Conservation (phyloP, 139 green algal species). For the Yamagishiella unicocca region DNA sequence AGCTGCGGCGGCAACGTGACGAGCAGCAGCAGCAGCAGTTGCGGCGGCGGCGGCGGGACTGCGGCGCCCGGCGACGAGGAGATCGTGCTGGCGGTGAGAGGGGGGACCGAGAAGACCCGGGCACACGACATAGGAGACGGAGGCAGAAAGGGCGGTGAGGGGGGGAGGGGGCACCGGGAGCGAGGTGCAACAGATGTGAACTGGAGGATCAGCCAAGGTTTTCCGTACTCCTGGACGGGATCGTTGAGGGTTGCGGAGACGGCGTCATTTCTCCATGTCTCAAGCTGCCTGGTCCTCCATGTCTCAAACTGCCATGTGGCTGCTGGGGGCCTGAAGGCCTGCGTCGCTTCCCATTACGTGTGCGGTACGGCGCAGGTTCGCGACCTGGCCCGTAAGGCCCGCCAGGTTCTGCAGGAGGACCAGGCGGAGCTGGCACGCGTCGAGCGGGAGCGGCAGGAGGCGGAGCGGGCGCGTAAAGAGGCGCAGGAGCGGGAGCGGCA, state of each 20-base stretch:
- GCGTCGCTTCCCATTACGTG: background rate
- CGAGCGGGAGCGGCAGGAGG: conserved; percentile 50
- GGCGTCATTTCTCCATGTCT: too few relatives aligned
- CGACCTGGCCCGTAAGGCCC: conserved; percentile 54
- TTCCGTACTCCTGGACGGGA: too few relatives aligned
- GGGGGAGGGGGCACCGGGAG: too few relatives aligned
- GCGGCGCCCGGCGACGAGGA: background rate
- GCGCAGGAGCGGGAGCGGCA: conserved; percentile 50
- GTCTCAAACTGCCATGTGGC: too few relatives aligned
- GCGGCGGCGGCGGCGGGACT: conserved; percentile 17
- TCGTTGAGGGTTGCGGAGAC: too few relatives aligned
- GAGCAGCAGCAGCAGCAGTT: conserved; percentile 17
- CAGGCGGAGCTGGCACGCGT: conserved; percentile 59
- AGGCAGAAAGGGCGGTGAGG: too few relatives aligned
- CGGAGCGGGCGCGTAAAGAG: conserved; percentile 52
- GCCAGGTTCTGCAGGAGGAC: conserved; percentile 56
- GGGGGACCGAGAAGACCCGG: too few relatives aligned
- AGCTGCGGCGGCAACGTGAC: conserved; percentile 8
- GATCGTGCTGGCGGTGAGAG: conserved; percentile 13
- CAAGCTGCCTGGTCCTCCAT: too few relatives aligned
- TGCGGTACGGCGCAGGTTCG: conserved; percentile 22
- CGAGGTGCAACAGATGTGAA: too few relatives aligned
- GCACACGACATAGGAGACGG: too few relatives aligned
- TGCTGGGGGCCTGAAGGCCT: too few relatives aligned
- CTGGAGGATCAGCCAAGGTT: too few relatives aligned